Conservation (phyloP, 192 early-diverging fungal species). For the Rhizophagus sp. region DNA sequence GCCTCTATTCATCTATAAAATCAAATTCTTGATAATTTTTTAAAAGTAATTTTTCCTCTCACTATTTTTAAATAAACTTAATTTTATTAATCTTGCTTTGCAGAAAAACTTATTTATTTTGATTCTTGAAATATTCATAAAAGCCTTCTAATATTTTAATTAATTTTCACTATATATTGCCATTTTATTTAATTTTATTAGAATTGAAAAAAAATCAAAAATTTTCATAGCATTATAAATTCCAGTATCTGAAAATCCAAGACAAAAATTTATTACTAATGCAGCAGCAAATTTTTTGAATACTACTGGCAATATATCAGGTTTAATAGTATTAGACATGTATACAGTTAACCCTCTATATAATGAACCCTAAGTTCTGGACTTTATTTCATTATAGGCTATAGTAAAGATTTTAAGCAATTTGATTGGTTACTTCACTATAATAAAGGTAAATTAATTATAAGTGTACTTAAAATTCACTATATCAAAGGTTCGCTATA, state of each 20-base stretch:
- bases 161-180: slow-evolving; percentile 3
- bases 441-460: too few species aligned
- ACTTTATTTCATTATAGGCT: too few species aligned
- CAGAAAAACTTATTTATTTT: background rate
- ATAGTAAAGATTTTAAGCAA: too few species aligned
- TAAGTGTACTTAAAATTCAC: too few species aligned
- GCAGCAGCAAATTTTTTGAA: background rate
- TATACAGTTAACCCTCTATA: too few species aligned
- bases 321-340: background rate
- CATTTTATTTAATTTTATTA: background rate
- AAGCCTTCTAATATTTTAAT: background rate
- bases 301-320: background rate
- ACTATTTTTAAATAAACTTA: background rate
- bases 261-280: background rate
- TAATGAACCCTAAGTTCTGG: too few species aligned
- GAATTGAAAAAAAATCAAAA: slow-evolving; percentile 12
- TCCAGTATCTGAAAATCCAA: background rate
- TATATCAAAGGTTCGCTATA: too few species aligned
- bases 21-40: background rate
- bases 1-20: background rate
- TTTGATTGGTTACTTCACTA: too few species aligned
- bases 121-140: background rate
- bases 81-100: slow-evolving; percentile 1
- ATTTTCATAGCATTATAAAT: slow-evolving; percentile 16
- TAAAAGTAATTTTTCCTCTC: background rate